Evolutionary conservation across 257 asterid genomes (phyloP).

Genomic region (Phtheirospermum japonicum): DNA sequence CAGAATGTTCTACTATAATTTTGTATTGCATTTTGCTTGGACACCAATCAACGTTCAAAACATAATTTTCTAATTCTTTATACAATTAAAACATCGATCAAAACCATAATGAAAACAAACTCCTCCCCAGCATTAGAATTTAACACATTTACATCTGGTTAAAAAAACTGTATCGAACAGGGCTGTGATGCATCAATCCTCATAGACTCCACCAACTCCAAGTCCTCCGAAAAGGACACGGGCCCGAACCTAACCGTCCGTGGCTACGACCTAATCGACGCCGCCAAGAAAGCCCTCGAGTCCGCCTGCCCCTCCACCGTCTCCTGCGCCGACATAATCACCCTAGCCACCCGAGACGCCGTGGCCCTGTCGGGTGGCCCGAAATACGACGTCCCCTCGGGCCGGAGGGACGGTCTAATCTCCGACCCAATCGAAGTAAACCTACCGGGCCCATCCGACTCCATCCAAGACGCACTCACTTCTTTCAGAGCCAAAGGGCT

Average conservation of each 20-base stretch:
- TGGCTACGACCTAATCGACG: constrained; percentile 60
- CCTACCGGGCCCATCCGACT: constrained; percentile 54
- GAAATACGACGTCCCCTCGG: constrained; percentile 48
- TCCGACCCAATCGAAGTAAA: constrained; percentile 44
- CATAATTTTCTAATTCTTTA: too few relatives aligned
- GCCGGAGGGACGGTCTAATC: constrained; percentile 60
- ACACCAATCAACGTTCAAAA: too few relatives aligned
- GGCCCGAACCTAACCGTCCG: constrained; percentile 50
- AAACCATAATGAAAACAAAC: too few relatives aligned
- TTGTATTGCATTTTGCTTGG: too few relatives aligned
- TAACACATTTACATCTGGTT: too few relatives aligned
- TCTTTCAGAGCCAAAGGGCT: constrained; percentile 47
- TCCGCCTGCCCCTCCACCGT: constrained; percentile 52
- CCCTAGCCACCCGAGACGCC: constrained; percentile 75
- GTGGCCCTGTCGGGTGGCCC: constrained; percentile 70
- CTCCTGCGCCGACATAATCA: constrained; percentile 73
- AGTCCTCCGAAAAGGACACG: constrained; percentile 44
- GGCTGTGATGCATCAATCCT: constrained; percentile 63
- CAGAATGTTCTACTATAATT: too few relatives aligned
- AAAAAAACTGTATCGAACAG: constrained; percentile 23
- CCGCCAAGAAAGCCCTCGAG: constrained; percentile 51
- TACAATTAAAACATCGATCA: too few relatives aligned
- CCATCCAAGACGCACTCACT: constrained; percentile 36
- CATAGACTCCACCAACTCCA: constrained; percentile 39
- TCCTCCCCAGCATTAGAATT: too few relatives aligned